Evolutionary conservation across 306 rosid genomes (phyloP), one percentile per base, ranked within the genome.

Genomic region (Abrus precatorius): DNA sequence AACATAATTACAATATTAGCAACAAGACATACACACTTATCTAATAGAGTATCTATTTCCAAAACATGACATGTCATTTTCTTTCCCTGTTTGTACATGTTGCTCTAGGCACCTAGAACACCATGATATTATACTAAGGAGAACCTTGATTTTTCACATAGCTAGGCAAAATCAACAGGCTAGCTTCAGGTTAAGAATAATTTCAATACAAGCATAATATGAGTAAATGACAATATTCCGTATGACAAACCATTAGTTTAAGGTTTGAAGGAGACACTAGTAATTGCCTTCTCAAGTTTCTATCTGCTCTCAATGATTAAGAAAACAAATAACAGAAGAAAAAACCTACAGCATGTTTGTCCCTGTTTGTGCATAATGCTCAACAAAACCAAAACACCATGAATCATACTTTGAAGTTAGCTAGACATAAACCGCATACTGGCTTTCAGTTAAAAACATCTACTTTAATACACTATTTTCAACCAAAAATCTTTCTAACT

Each of bases 101-200:
- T 50, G 77, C 38, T 81, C 38, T 48, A 72, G 74, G 79, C 62
- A 45, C 20, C 36, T 61, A 72, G 28, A 78, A 50, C 71, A 69
- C 63, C 76, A 52, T 13, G 20, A 20, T 20, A 20, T 20, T 20
- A 71, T 53, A 69, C 30, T 52, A 45, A 28, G 20, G 20, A 20
- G 20, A 20, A 84, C 38, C 48, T 55, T 36, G 3, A 72, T 38
- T 55, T 77, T 61, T 20, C 40, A 62, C 53, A 57, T 28, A 50
- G 44, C 45, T 65, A 65, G 30, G 45, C 27, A 66, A 45, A 34
- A 72, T 65, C 63, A 78, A 56, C 50, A 33, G 45, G 64, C 43
- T 59, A 34, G 52, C 52, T 41, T 68, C 59, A 69, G 69, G 34
- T 41, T 41, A 11, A 63, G 74, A 53, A 47, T 63, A 45, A 59